These are phyloP conservation scores for Corymbia maculata DNA, from an alignment of 345 rosid genomes.

Conservation along the genomic window DNA sequence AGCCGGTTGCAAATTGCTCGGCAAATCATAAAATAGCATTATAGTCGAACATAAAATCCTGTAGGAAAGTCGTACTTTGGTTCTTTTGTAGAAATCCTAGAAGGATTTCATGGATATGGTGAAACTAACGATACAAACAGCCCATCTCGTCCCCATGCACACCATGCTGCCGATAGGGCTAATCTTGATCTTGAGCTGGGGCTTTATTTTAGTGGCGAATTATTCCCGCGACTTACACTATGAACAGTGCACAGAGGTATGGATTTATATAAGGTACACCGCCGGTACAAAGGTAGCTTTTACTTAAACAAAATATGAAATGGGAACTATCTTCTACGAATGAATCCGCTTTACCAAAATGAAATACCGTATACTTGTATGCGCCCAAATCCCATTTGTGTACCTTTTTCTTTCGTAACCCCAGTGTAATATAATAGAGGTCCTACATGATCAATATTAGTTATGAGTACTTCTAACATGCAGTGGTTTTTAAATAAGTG, in stretches of 20 bases:
- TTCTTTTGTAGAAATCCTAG: not conserved
- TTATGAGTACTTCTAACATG: not conserved
- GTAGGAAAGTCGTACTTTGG: not conserved
- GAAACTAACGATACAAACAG: not conserved
- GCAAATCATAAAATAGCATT: not conserved
- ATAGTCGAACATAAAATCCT: not conserved
- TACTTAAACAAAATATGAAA: not conserved
- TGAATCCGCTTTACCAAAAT: not conserved
- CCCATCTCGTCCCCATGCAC: not conserved
- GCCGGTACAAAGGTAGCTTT: not conserved
- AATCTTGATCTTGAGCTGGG: not conserved
- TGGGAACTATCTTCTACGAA: not conserved
- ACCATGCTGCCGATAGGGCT: not conserved
- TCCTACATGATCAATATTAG: not conserved
- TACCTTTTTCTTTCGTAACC: not conserved
- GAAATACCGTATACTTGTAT: not conserved
- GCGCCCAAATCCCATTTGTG: not conserved
- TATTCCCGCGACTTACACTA: not conserved
- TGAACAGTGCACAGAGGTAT: not conserved
- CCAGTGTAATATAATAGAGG: not conserved
- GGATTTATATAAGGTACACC: not conserved
- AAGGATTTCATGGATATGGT: not conserved
- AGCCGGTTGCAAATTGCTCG: not conserved
- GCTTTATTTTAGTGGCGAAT: not conserved
- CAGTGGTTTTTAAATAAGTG: not conserved